Conservation (phyloP, 2,329 filamentous ascomycete species). For the Acrocalymma vagum region DNA sequence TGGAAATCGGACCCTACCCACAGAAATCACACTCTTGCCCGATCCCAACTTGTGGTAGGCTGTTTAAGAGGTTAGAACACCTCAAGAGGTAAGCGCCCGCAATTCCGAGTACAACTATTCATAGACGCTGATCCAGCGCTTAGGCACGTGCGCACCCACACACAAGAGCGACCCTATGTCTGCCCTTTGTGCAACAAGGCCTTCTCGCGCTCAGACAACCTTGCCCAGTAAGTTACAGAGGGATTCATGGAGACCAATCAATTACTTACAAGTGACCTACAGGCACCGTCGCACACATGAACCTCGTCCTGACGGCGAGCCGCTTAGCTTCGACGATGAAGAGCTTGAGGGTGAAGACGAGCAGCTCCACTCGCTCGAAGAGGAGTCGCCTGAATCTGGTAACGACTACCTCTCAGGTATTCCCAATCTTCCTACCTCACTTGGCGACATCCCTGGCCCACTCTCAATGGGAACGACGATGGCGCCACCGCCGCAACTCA, state of each 20-base stretch:
- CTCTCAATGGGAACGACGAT: conserved; percentile 49
- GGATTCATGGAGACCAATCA: too few relatives aligned
- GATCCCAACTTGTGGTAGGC: conserved; percentile 95
- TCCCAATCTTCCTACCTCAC: conserved; percentile 38
- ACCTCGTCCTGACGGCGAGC: conserved; percentile 68
- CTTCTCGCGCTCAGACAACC: conserved; percentile 97
- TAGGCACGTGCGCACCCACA: conserved; percentile 99
- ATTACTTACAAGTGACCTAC: too few relatives aligned
- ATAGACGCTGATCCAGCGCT: conserved; percentile 59
- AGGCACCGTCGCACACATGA: conserved; percentile 85
- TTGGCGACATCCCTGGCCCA: conserved; percentile 46
- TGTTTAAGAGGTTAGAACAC: conserved; percentile 99
- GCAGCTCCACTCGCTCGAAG: conserved; percentile 80
- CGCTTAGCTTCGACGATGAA: conserved; percentile 78
- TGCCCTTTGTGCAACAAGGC: conserved; percentile 99
- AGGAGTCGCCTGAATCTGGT: conserved; percentile 78
- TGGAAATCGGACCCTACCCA: conserved; percentile 95
- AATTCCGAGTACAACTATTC: conserved; percentile 49
- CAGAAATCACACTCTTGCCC: conserved; percentile 99
- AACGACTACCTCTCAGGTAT: conserved; percentile 61
- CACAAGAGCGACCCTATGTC: conserved; percentile 97
- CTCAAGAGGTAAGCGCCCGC: conserved; percentile 86
- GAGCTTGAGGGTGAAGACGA: conserved; percentile 91
- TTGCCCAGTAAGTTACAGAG: conserved; percentile 85
- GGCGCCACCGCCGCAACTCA: conserved; percentile 52